Evolutionary conservation across 75 land plant species (phyloP), one percentile per base, ranked within the genome.

Genomic region (Larix kaempferi): DNA sequence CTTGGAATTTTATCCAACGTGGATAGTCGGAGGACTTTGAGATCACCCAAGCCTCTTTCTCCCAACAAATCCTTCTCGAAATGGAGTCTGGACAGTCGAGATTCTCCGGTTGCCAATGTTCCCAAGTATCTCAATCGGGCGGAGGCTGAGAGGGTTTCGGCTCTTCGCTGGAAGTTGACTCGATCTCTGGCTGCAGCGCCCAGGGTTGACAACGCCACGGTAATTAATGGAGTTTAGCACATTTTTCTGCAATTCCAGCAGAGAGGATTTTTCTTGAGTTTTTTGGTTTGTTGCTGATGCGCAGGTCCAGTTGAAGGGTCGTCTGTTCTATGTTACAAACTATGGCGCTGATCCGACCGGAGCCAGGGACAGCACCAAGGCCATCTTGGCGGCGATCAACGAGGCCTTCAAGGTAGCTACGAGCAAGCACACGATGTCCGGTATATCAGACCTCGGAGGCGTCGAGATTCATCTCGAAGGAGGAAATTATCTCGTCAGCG

Each of bases 271-370:
- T 49, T 49, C 2, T 49, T 49, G 10, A 49, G 12, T 1, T 49
- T 49, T 49, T 8, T 8, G 1, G 0, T 8, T 49, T 49, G 54
- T 49, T 0, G 54, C 2, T 49, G 54, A 11, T 49, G 54, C 54
- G 54, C 54, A 49, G 54, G 12, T 49, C 54, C 54, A 2, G 54
- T 41, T 25, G 29, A 21, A 21, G 2, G 22, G 23, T 0, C 82
- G 91, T 55, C 76, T 84, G 27, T 82, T 88, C 17, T 78, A 88
- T 57, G 88, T 81, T 33, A 86, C 84, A 2, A 78, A 78, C 19
- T 82, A 86, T 56, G 88, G 91, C 29, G 92, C 92, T 25, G 92
- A 90, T 58, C 88, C 92, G 6, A 85, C 85, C 1, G 93, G 93
- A 29, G 75, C 6, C 15, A 14, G 56, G 22, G 93, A 91, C 58